Evolutionary conservation across 208 protist species (phyloP).

Genomic region (Trichomonas vaginalis): DNA sequence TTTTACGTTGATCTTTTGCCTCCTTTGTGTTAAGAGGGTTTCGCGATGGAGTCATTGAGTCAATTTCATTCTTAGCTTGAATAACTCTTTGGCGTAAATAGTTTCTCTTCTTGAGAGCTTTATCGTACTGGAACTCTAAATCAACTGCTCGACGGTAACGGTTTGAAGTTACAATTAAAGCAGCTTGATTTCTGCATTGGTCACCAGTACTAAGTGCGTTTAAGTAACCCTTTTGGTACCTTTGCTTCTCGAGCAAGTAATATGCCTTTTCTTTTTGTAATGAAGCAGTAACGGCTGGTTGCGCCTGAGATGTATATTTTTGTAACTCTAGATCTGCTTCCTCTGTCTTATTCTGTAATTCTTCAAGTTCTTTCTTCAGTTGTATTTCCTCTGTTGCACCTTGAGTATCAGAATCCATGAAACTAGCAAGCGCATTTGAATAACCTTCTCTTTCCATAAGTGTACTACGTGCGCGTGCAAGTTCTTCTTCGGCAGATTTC

Average conservation of each 20-base stretch:
- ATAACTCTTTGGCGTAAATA: background rate
- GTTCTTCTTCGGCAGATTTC: background rate
- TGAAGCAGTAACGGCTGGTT: background rate
- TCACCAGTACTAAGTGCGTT: background rate
- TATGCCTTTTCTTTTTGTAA: background rate
- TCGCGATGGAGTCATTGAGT: background rate
- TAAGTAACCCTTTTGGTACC: background rate
- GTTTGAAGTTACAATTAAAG: background rate
- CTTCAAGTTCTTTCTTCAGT: background rate
- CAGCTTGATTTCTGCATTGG: background rate
- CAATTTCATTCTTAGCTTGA: background rate
- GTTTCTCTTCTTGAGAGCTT: background rate
- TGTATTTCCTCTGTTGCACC: background rate
- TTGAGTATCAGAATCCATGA: background rate
- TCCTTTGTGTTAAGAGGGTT: background rate
- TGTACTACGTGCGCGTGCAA: background rate
- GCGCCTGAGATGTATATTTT: background rate
- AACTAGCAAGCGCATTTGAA: background rate
- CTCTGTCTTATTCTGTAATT: background rate
- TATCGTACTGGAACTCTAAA: background rate
- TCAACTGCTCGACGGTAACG: background rate
- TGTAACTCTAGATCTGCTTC: background rate
- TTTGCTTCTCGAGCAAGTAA: background rate
- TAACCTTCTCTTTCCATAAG: background rate
- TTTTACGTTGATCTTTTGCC: background rate